Percentiles rank a stretch among this genome's conserved stretches.
Evolutionary conservation across 768 basidiomycete species (phyloP).

Genomic region (Psilocybe subaeruginosa): DNA sequence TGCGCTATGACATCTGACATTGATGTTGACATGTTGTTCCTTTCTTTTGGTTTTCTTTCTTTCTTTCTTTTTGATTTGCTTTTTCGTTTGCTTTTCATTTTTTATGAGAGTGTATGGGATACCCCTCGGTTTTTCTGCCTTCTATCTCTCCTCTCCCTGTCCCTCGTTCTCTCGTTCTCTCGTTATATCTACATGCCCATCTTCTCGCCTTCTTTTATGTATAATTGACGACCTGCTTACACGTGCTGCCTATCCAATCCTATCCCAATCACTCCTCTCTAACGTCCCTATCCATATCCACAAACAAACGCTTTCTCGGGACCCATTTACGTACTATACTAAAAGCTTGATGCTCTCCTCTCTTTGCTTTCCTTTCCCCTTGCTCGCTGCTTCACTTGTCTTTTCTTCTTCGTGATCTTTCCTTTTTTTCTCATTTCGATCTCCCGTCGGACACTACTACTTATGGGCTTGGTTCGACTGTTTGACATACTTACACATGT

Average conservation of each 20-base stretch:
- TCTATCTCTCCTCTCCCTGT: neutral
- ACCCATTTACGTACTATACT: neutral
- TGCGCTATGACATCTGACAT: neutral
- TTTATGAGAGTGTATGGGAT: neutral
- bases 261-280: too few relatives aligned
- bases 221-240: too few relatives aligned
- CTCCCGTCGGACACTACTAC: too few relatives aligned
- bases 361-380: neutral
- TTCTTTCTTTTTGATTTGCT: neutral
- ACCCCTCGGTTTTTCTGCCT: neutral
- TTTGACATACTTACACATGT: too few relatives aligned
- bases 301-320: neutral
- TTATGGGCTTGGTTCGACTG: too few relatives aligned
- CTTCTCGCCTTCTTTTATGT: too few relatives aligned
- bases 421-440: too few relatives aligned
- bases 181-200: too few relatives aligned
- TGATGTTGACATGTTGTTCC: neutral
- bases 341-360: neutral
- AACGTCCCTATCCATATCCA: neutral
- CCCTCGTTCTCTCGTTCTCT: neutral
- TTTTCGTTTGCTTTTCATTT: neutral
- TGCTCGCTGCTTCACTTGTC: neutral
- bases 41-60: neutral
- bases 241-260: too few relatives aligned
- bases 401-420: neutral